Evolutionary conservation across 2,329 filamentous ascomycete genomes (phyloP), one percentile per base, ranked within the genome.

Genomic region (Penicillium sp.): DNA sequence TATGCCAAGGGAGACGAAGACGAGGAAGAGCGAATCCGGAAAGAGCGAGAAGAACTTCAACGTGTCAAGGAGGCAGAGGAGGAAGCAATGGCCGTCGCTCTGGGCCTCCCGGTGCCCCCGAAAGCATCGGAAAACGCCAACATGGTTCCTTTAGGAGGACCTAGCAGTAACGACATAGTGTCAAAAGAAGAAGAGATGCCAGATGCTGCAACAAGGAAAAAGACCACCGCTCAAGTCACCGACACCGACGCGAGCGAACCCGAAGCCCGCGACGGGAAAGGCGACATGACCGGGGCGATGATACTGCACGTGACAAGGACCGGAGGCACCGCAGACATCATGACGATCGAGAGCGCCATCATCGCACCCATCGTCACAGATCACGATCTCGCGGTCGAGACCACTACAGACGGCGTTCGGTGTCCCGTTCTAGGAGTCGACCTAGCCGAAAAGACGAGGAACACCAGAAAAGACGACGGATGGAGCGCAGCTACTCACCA

Each of bases 31-130:
- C 63, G 70, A 39, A 65, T 69, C 23, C 68, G 79, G 74, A 61
- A 86, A 85, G 83, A 89, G 70, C 82, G 89, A 53, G 86, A 86
- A 60, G 93, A 97, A 75, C 83, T 94, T 66, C 85, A 86, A 66
- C 86, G 83, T 65, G 83, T 97, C 71, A 97, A 96, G 70, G 90
- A 96, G 73, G 91, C 89, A 0, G 94, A 99, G 70, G 90, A 96
- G 71, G 93, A 97, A 73, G 94, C 93, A 1, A 88, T 97, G 72
- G 87, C 91, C 3, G 83, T 81, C 44, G 93, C 93, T 0, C 78
- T 99, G 53, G 94, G 94, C 0, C 78, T 97, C 31, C 91, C 91
- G 0, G 82, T 89, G 1, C 84, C 88, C 1, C 77, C 81, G 7
- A 81, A 76, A 55, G 83, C 82, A 1, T 84, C 82, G 4, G 82